phyloP scores from a whole-genome alignment of 176 grass and related monocot genomes.

The Hordeum vulgare region DNA sequence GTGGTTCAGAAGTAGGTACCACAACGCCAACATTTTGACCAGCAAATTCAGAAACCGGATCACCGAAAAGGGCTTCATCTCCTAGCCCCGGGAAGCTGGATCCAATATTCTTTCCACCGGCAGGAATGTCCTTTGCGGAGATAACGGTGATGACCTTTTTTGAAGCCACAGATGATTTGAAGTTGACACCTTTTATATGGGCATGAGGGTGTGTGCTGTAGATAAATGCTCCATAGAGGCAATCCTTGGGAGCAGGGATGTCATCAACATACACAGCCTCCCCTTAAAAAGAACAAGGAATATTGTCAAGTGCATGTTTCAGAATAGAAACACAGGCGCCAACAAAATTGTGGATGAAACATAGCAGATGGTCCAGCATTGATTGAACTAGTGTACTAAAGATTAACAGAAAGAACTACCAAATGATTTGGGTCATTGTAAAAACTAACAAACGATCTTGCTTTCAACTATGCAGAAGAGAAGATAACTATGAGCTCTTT shows the following conservation, averaged over 20 bases:
- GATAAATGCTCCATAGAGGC: constrained; percentile 86
- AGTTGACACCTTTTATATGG: constrained; percentile 41
- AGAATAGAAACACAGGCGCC: neutral
- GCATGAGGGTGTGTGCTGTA: constrained; percentile 74
- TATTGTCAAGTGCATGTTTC: constrained; percentile 9
- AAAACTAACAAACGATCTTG: too few relatives aligned
- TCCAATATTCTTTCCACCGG: constrained; percentile 55
- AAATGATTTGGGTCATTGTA: neutral
- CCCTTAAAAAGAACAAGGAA: constrained; percentile 26
- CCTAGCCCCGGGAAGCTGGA: constrained; percentile 17
- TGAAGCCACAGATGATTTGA: constrained; percentile 49
- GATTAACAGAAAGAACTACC: neutral
- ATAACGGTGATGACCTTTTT: constrained; percentile 57
- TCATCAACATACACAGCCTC: constrained; percentile 94
- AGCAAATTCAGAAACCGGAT: constrained; percentile 55
- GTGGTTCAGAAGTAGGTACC: constrained; percentile 38
- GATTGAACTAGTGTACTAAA: neutral
- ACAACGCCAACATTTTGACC: constrained; percentile 73
- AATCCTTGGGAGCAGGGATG: constrained; percentile 72
- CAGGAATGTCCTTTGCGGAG: constrained; percentile 73
- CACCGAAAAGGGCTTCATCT: constrained; percentile 55
- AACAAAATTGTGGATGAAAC: neutral
- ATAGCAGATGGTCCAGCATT: neutral
- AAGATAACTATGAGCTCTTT: too few relatives aligned
- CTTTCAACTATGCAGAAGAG: too few relatives aligned